These are phyloP conservation scores for Alternaria solani DNA, from an alignment of 2,329 filamentous ascomycete species.

Conservation along the genomic window DNA sequence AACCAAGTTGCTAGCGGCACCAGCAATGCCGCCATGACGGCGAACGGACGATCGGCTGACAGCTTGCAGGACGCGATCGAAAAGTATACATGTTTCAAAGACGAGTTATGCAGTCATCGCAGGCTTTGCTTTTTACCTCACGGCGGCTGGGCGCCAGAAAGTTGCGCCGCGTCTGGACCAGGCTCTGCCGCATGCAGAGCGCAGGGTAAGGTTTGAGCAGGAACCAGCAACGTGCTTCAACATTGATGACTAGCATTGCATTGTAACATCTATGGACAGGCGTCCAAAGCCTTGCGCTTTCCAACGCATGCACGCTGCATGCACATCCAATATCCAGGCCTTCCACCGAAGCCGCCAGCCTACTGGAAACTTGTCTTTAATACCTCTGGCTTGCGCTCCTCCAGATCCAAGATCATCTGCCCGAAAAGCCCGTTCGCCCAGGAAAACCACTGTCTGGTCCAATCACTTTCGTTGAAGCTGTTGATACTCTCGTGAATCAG, in stretches of 20 bases:
- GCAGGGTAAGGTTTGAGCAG: slow-evolving; percentile 4
- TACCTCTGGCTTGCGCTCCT: slow-evolving; percentile 54
- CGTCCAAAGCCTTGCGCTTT: slow-evolving; percentile 5
- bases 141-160: slow-evolving; percentile 1
- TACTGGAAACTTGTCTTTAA: slow-evolving; percentile 56
- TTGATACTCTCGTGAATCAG: slow-evolving; percentile 63
- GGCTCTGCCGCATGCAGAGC: background rate
- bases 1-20: slow-evolving; percentile 1
- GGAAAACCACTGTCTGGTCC: slow-evolving; percentile 61
- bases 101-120: background rate
- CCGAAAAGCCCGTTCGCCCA: slow-evolving; percentile 63
- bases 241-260: slow-evolving; percentile 6
- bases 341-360: slow-evolving; percentile 4
- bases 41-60: slow-evolving; percentile 5
- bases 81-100: background rate
- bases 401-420: slow-evolving; percentile 58
- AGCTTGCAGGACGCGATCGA: background rate
- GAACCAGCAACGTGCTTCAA: slow-evolving; percentile 11
- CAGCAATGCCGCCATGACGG: slow-evolving; percentile 25
- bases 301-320: slow-evolving; percentile 4
- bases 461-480: slow-evolving; percentile 56
- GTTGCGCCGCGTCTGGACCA: background rate
- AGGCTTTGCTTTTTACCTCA: background rate
- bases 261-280: slow-evolving; percentile 1
- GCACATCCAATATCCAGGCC: background rate